Base-by-base conservation (phyloP, 345 rosid species). In the Limnanthes douglasii region DNA sequence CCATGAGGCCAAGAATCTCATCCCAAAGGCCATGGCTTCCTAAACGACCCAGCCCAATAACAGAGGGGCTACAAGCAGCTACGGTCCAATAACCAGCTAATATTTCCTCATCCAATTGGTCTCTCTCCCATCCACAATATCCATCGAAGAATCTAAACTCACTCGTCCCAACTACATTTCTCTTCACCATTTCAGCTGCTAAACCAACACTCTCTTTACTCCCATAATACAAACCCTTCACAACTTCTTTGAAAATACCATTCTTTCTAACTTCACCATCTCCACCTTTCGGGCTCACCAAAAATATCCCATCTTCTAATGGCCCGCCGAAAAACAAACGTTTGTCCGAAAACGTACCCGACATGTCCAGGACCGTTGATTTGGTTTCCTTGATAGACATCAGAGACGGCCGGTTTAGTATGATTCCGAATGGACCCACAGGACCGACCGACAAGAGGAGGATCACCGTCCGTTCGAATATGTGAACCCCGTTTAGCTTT, bases 281-380 rank as follows among this genome's bases (percentile, higher is more conserved):
- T 5, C 41, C 46, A 31, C 41, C 48, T 30, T 57, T 57, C 9
- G 77, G 82, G 31, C 62, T 64, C 49, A 71, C 69, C 54, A 88
- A 43, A 48, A 83, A 83, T 51, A 79, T 14, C 39, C 75, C 81
- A 15, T 71, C 90, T 58, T 88, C 84, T 27, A 83, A 44, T 0
- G 98, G 95, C 24, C 95, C 98, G 1, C 98, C 98, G n/a, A 79
- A 83, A 65, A 68, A 81, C 38, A 90, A 58, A 2, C 64, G 70
- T 46, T 62, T 52, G 20, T 78, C 86, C 0, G 75, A 57, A 43
- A 82, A 86, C 19, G 78, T 73, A 11, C 72, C 82, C 0, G 68
- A 64, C 29, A 50, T 61, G 28, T 79, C 82, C 11, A 49, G 54
- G 8, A 50, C 61, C 4, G 59, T 54, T 2, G 92, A 77, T 34